These are phyloP conservation scores for Bromus sterilis DNA, from an alignment of 176 grass and related monocot genomes.

Conservation along the genomic window DNA sequence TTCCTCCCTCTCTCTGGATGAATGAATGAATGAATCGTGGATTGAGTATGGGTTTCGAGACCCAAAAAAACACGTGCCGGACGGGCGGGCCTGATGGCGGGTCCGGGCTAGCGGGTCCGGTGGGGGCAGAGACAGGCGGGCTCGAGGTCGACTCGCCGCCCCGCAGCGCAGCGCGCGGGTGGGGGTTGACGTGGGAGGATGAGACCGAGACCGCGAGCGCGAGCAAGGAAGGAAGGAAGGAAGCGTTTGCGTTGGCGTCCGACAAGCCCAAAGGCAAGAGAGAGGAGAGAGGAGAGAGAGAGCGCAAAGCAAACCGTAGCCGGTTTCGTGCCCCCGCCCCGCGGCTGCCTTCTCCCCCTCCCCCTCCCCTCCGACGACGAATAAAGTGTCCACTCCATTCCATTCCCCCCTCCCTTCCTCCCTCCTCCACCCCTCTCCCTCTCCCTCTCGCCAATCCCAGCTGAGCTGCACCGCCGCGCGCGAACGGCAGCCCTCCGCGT, in stretches of 20 bases:
- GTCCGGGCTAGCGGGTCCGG: neutral
- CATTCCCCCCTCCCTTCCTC: neutral
- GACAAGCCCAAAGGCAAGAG: neutral
- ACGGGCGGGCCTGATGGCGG: too few species aligned
- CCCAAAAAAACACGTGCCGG: too few species aligned
- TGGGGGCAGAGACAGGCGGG: too few species aligned
- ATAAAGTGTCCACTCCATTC: too few species aligned
- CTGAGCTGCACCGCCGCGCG: neutral
- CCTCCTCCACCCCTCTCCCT: neutral
- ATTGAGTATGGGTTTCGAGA: too few species aligned
- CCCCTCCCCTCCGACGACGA: neutral
- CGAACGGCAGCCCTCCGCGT: neutral
- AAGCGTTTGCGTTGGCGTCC: constrained; percentile 17
- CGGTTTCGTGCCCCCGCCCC: constrained; percentile 19
- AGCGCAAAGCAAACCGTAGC: constrained; percentile 25
- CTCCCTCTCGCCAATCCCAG: neutral
- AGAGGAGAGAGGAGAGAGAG: neutral
- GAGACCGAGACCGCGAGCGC: neutral
- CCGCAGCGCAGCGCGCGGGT: too few species aligned
- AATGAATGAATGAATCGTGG: too few species aligned
- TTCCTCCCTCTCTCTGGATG: too few species aligned
- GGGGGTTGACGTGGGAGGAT: constrained; percentile 15
- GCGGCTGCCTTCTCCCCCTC: neutral
- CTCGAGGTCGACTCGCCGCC: neutral
- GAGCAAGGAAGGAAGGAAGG: neutral